Base-by-base conservation (phyloP, 1,284 basidiomycete genomes). In the Golubevia pallescens region DNA sequence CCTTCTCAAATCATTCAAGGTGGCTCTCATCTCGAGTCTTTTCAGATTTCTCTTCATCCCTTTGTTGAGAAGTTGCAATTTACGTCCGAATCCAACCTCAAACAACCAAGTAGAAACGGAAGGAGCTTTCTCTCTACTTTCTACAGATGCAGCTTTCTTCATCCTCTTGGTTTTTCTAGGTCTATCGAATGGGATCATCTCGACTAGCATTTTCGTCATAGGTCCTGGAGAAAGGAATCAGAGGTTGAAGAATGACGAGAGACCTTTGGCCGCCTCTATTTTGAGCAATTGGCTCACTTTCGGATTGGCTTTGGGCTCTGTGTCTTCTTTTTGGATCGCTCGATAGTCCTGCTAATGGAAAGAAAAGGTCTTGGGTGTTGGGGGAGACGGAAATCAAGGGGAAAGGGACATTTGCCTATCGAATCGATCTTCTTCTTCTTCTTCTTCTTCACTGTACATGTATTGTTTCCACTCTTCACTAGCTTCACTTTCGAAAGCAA, bases 201-300 rank as follows among this genome's bases (percentile, higher is more conserved):
- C 73, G 42, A 81, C 79, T 0, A 72, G 67, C 54, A 73, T 76
- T 61, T 72, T 81, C 65, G 71, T 81, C 52, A 66, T 71, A 7
- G 77, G 74, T 0, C 78, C 78, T 56, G 62, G 10, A 61, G 68
- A 21, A 66, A 62, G 58, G 68, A 67, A 42, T 60, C 78, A 13
- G 58, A 64, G 20, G 69, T 71, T 51, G 65, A 68, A 14, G 71
- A 72, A 38, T 68, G 68, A 10, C 67, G 38, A 58, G 28, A 58
- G 63, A 20, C 61, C 60, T 8, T 48, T 77, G 23, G 77, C 77
- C 1, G 79, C 74, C 2, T 72, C 75, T 1, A 55, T 81, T 57
- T 63, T 81, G 4, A 72, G 69, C 10, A 78, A 75, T 60, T 81
- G 79, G 79, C 63, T 81, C 2, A 78, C 77, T 21, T 63, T 81